phyloP scores from a whole-genome alignment of 306 rosid genomes.

The Erythrophleum fordii region DNA sequence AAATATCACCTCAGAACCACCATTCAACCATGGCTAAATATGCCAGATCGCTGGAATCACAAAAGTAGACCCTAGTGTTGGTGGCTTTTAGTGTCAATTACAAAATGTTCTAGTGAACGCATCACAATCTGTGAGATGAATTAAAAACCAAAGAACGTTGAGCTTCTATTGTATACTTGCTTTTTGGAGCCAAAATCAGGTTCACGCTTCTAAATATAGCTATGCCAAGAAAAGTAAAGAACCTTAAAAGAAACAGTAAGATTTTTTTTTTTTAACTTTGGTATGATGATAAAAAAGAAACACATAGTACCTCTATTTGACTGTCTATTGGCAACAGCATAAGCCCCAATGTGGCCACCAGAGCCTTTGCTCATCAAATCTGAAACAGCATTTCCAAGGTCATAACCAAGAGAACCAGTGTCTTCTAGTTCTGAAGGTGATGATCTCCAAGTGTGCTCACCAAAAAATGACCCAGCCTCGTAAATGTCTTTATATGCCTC shows the following conservation, averaged over 20 bases:
- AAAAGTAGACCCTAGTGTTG: background rate
- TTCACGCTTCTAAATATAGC: slow-evolving; percentile 15
- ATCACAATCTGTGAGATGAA: background rate
- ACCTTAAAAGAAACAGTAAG: background rate
- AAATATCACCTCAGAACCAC: slow-evolving; percentile 36
- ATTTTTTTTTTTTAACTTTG: background rate
- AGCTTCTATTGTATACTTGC: background rate
- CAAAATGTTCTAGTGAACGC: background rate
- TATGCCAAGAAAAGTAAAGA: slow-evolving; percentile 5
- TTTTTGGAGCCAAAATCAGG: slow-evolving; percentile 18
- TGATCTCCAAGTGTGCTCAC: slow-evolving; percentile 63
- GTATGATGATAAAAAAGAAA: slow-evolving; percentile 22
- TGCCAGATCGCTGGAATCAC: slow-evolving; percentile 27
- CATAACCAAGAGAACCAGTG: slow-evolving; percentile 67
- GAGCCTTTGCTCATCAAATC: slow-evolving; percentile 70
- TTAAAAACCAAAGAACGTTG: background rate
- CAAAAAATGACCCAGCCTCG: slow-evolving; percentile 51
- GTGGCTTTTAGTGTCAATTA: background rate
- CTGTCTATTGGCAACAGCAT: slow-evolving; percentile 71
- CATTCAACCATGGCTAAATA: slow-evolving; percentile 21
- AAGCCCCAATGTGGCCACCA: slow-evolving; percentile 69
- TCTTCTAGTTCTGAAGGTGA: slow-evolving; percentile 66
- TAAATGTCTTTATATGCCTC: slow-evolving; percentile 43
- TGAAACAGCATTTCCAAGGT: slow-evolving; percentile 71
- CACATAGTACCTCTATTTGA: slow-evolving; percentile 66